Base-by-base conservation (phyloP, 768 basidiomycete species). In the Obba rivulosa region DNA sequence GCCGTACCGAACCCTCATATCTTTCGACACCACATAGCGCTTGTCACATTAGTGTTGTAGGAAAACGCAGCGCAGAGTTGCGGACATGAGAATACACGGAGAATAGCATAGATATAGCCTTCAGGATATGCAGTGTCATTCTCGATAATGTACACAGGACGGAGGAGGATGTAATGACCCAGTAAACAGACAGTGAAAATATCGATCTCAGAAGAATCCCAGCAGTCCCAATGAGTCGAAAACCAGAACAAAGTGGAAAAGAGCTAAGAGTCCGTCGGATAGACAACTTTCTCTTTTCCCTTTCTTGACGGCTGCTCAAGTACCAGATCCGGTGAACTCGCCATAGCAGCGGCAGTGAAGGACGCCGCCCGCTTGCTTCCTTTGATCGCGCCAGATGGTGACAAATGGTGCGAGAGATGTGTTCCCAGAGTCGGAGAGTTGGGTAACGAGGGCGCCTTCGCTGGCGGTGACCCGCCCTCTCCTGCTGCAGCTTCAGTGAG, bases 401-500 rank as follows among this genome's bases (percentile, higher is more conserved):
- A 56, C 53, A 53, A 62, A 49, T 37, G 59, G 37, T 36, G 43
- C 10, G 57, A 50, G 8, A 48, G 49, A 17, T 50, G 55, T 13
- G 56, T 21, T 2, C 48, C 23, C 1, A 51, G 60, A 7, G 62
- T 62, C 10, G 63, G 63, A 3, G 60, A 57, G 24, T 49, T 61
- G 5, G 76, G 76, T 13, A 71, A 59, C 0, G 75, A 74, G n/a
- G 64, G 62, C 11, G 65, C 65, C 41, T 51, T 49, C 35, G 54
- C 24, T 23, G 56, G 57, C 8, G 60, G 52, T n/a, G 54, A 48
- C 2, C 54, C 35, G 18, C 51, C 44, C 56, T 67, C 67, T 17
- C 70, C 81, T 56, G 71, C 69, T 36, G 78, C 74, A 0, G 93
- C 85, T 70, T 99, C 95, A 20, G 92, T 95, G 53, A 99, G 83